Conservation (phyloP, 768 basidiomycete genomes). For the Pulveroboletus sp. region DNA sequence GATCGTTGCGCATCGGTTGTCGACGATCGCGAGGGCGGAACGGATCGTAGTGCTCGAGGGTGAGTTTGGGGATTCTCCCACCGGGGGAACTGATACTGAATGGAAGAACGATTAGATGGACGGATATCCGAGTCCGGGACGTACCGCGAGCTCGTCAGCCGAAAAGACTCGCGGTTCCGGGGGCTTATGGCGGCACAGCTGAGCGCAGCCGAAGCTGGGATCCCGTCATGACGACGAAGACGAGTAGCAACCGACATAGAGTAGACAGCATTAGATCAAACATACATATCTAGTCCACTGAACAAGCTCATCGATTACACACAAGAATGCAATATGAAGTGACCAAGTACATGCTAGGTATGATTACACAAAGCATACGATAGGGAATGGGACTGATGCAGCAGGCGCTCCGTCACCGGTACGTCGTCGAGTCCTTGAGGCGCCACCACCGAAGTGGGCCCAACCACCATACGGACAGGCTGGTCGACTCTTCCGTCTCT, state of each 20-base stretch:
- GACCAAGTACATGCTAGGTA: not conserved
- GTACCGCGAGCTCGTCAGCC: constrained; percentile 72
- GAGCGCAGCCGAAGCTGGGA: constrained; percentile 37
- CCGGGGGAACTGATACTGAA: not conserved
- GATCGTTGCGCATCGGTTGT: constrained; percentile 85
- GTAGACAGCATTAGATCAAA: too few relatives aligned
- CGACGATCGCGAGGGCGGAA: constrained; percentile 87
- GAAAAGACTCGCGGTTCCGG: constrained; percentile 74
- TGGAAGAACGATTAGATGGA: constrained; percentile 44
- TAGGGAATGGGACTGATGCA: not conserved
- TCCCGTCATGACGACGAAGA: not conserved
- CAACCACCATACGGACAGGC: constrained; percentile 70
- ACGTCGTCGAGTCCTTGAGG: constrained; percentile 70
- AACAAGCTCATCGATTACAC: too few relatives aligned
- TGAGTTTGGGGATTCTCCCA: constrained; percentile 20
- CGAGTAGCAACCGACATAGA: too few relatives aligned
- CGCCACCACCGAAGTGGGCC: constrained; percentile 72
- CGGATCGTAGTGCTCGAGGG: constrained; percentile 87
- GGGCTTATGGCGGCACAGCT: constrained; percentile 88
- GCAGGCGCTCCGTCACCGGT: constrained; percentile 30
- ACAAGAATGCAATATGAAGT: too few relatives aligned
- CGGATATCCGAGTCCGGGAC: constrained; percentile 78
- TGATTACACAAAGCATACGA: constrained; percentile 5
- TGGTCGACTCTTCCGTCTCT: constrained; percentile 4
- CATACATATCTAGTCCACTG: too few relatives aligned